Conservation (phyloP, 805 yeast species). For the Wickerhamomyces rabaulensis region DNA sequence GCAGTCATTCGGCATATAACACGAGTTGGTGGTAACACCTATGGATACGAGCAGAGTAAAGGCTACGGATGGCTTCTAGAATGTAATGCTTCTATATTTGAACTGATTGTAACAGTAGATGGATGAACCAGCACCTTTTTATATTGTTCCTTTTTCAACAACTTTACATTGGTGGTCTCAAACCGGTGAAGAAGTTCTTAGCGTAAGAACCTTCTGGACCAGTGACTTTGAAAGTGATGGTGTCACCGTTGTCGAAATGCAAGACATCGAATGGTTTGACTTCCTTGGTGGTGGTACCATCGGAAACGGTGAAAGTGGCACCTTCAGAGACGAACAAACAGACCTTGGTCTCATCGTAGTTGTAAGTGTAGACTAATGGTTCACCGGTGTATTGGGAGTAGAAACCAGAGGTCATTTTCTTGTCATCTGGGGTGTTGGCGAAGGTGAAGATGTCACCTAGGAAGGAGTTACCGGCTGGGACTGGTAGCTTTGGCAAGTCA, state of each 20-base stretch:
- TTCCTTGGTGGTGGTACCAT: slow-evolving; percentile 54
- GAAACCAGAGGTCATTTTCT: slow-evolving; percentile 63
- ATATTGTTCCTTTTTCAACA: too few relatives aligned
- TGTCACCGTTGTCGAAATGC: slow-evolving; percentile 62
- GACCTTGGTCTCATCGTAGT: slow-evolving; percentile 67
- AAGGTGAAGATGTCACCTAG: slow-evolving; percentile 62
- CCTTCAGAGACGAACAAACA: slow-evolving; percentile 65
- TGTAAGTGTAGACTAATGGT: slow-evolving; percentile 61
- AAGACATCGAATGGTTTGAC: slow-evolving; percentile 64
- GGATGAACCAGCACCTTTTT: too few relatives aligned
- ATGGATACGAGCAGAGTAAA: too few relatives aligned
- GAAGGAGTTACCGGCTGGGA: slow-evolving; percentile 65
- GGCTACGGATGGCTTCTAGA: too few relatives aligned
- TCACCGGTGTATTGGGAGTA: slow-evolving; percentile 66
- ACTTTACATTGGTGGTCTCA: slow-evolving; percentile 37
- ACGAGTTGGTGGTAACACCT: too few relatives aligned
- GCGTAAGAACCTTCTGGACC: slow-evolving; percentile 46
- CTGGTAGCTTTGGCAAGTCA: slow-evolving; percentile 56
- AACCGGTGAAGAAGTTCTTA: slow-evolving; percentile 57
- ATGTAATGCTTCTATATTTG: too few relatives aligned
- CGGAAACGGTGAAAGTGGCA: slow-evolving; percentile 45
- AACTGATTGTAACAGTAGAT: too few relatives aligned
- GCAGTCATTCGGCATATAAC: too few relatives aligned
- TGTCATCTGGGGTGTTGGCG: slow-evolving; percentile 54
- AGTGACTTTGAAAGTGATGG: slow-evolving; percentile 57